Percentiles rank a stretch among this genome's conserved stretches.
phyloP scores from a whole-genome alignment of 208 protist species.

The Trypanosoma lewisi region DNA sequence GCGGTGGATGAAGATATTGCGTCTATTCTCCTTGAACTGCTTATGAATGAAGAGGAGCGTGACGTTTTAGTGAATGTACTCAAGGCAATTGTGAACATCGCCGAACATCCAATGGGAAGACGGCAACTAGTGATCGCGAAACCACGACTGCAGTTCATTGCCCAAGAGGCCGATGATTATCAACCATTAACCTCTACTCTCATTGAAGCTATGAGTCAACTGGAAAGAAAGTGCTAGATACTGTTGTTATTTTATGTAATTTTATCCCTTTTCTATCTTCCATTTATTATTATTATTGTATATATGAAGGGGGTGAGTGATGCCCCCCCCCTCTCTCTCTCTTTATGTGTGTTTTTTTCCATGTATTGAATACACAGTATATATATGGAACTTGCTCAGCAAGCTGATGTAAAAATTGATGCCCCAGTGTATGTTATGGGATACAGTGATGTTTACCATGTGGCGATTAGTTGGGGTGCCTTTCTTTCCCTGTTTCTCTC shows the following conservation, averaged over 20 bases:
- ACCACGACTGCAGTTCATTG: constrained; percentile 32
- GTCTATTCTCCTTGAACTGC: constrained; percentile 28
- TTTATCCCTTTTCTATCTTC: not conserved
- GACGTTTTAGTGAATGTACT: constrained; percentile 79
- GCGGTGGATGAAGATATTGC: constrained; percentile 49
- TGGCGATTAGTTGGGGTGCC: too few relatives aligned
- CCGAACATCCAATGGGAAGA: constrained; percentile 62
- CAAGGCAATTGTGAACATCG: constrained; percentile 56
- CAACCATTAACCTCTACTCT: constrained; percentile 26
- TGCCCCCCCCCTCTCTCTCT: too few relatives aligned
- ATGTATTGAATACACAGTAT: too few relatives aligned
- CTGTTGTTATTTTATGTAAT: constrained; percentile 7
- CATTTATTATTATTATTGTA: not conserved
- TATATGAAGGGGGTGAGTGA: not conserved
- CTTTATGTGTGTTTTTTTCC: too few relatives aligned
- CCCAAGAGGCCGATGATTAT: constrained; percentile 28
- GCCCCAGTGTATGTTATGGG: too few relatives aligned
- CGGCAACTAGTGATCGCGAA: constrained; percentile 37
- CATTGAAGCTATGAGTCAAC: constrained; percentile 22
- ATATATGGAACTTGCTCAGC: too few relatives aligned
- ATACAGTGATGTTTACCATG: too few relatives aligned
- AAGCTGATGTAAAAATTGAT: too few relatives aligned
- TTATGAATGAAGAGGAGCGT: constrained; percentile 68
- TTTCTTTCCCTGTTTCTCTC: not conserved
- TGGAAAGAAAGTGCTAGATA: constrained; percentile 27